Evolutionary conservation across 2,329 filamentous ascomycete genomes (phyloP), one percentile per base, ranked within the genome.

Genomic region (Arthrinium phaeospermum): DNA sequence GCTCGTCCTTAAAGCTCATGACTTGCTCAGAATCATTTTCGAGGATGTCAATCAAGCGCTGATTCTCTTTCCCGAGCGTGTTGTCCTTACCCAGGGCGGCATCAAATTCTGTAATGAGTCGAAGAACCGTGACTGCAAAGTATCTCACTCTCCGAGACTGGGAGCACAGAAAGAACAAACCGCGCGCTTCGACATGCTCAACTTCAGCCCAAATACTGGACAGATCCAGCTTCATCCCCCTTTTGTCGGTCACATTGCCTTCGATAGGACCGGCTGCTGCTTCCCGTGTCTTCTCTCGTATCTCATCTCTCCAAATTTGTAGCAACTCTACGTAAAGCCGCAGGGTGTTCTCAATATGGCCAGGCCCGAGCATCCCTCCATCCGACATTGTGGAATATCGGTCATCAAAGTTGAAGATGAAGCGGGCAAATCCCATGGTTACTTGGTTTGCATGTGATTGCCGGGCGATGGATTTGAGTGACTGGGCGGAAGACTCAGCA

Each of bases 351-450:
- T 99, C 96, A 72, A 99, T 98, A 79, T 99, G 96, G 5, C 92
- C 94, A 46, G 94, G 92, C 0, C 96, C 96, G 34, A 99, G 90
- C 92, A 99, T 96, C 2, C 96, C 96, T 45, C 97, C 96, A 79
- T 99, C 96, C 13, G 95, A 98, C 91, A 98, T 98, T 45, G 96
- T 98, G 0, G 96, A 94, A 81, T 99, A 99, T 34, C 95, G 91
- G 76, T 97, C 95, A 81, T 99, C 97, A 80, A 98, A 99, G 77
- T 96, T 98, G 85, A 99, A 99, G 70, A 99, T 99, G 82, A 98
- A 99, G 37, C 95, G 89, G 49, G 96, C 94, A 82, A 99, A 99
- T 0, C 96, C 96, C 82, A 97, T 98, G 0, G 95, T 98, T 3
- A 99, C 96, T 81, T 96, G 94, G 77, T 99, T 95, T 0, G 96